phyloP scores from a whole-genome alignment of 495 filamentous ascomycete species.

The Choiromyces venosus region DNA sequence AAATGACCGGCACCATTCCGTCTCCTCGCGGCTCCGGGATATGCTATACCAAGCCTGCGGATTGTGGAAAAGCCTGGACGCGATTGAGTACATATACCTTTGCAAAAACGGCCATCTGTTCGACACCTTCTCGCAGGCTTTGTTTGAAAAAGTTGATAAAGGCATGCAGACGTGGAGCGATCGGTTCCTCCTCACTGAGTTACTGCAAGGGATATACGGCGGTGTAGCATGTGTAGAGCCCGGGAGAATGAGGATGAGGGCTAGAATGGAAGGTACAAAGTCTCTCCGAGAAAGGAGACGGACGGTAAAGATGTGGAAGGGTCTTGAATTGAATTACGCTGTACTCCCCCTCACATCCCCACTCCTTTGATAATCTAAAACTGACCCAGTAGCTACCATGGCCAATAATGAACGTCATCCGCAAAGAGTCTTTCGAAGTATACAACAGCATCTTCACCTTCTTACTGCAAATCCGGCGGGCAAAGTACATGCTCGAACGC shows the following conservation, averaged over 20 bases:
- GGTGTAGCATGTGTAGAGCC: slow-evolving; percentile 50
- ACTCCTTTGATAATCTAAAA: slow-evolving; percentile 51
- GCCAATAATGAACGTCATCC: slow-evolving; percentile 80
- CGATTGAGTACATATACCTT: slow-evolving; percentile 66
- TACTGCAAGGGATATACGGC: slow-evolving; percentile 65
- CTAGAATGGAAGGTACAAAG: slow-evolving; percentile 6
- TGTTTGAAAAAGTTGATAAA: slow-evolving; percentile 74
- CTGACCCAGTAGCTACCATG: slow-evolving; percentile 66
- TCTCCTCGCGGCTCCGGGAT: slow-evolving; percentile 57
- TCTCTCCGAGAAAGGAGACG: slow-evolving; percentile 21
- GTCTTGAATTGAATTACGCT: slow-evolving; percentile 32
- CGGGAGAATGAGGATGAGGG: slow-evolving; percentile 52
- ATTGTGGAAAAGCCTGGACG: slow-evolving; percentile 59
- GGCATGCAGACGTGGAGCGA: slow-evolving; percentile 69
- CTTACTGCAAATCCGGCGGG: slow-evolving; percentile 68
- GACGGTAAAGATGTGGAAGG: slow-evolving; percentile 46
- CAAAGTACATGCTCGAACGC: slow-evolving; percentile 61
- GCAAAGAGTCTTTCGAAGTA: slow-evolving; percentile 52
- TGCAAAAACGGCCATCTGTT: slow-evolving; percentile 62
- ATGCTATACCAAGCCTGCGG: slow-evolving; percentile 65
- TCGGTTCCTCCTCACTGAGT: slow-evolving; percentile 71
- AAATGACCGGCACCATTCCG: slow-evolving; percentile 61
- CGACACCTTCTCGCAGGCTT: slow-evolving; percentile 56
- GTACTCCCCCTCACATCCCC: slow-evolving; percentile 1
- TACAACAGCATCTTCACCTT: slow-evolving; percentile 71